phyloP scores from a whole-genome alignment of 2,329 filamentous ascomycete species.

The Alternaria sp. region DNA sequence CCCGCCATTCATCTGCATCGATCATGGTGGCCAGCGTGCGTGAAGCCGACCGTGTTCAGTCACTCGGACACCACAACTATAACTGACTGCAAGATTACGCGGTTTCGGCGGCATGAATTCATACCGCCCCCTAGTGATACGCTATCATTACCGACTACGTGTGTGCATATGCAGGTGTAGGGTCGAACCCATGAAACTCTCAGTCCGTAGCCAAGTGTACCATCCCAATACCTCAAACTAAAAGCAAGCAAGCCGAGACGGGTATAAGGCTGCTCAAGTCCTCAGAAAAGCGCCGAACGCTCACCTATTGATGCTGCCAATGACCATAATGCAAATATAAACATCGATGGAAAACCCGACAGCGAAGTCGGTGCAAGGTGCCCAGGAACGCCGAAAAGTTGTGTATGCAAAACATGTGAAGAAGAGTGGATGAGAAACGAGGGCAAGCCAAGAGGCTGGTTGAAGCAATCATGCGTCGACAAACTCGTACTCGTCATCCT shows the following conservation, averaged over 20 bases:
- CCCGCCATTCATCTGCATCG: background rate
- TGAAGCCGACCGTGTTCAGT: too few species aligned
- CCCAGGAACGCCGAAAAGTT: slow-evolving; percentile 35
- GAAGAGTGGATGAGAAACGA: slow-evolving; percentile 16
- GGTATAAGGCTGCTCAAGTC: slow-evolving; percentile 54
- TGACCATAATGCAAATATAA: slow-evolving; percentile 45
- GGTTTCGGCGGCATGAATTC: slow-evolving; percentile 47
- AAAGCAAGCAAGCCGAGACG: slow-evolving; percentile 40
- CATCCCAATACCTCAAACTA: slow-evolving; percentile 19
- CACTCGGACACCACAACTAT: background rate
- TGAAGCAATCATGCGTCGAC: slow-evolving; percentile 41
- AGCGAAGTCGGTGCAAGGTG: slow-evolving; percentile 26
- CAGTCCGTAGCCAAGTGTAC: slow-evolving; percentile 19
- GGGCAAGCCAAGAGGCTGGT: slow-evolving; percentile 9
- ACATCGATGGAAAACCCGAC: slow-evolving; percentile 29
- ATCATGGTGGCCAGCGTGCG: background rate
- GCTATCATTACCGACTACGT: slow-evolving; percentile 20
- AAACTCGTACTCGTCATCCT: slow-evolving; percentile 55
- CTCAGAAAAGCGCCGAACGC: slow-evolving; percentile 54
- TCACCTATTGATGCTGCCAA: slow-evolving; percentile 54
- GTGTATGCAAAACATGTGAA: slow-evolving; percentile 36
- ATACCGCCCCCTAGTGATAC: slow-evolving; percentile 32
- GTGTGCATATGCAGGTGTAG: slow-evolving; percentile 13
- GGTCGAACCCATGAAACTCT: slow-evolving; percentile 23
- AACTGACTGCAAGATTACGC: background rate